These are phyloP conservation scores for Bipolaris gigantea DNA, from an alignment of 2,329 filamentous ascomycete genomes.

Conservation along the genomic window DNA sequence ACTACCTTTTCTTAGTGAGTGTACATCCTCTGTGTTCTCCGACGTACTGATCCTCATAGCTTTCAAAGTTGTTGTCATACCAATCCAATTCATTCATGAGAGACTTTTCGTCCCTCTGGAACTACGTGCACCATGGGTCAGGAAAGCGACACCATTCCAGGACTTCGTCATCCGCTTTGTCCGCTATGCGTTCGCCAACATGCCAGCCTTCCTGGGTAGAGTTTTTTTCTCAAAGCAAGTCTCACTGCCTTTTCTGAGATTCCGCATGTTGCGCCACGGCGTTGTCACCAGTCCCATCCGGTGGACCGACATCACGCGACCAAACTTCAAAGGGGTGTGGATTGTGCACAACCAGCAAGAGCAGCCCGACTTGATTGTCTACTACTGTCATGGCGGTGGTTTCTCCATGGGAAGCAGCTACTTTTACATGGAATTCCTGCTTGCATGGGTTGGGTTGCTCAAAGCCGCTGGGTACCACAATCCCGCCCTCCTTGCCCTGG, in stretches of 20 bases:
- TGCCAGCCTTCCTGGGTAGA: conserved; percentile 68
- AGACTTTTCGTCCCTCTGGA: conserved; percentile 54
- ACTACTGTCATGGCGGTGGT: conserved; percentile 81
- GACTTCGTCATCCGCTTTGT: conserved; percentile 77
- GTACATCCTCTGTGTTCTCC: background rate
- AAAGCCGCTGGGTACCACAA: conserved; percentile 68
- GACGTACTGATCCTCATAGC: conserved; percentile 35
- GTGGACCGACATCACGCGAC: conserved; percentile 63
- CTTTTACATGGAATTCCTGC: conserved; percentile 80
- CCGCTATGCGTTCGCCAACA: conserved; percentile 72
- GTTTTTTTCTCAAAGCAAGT: conserved; percentile 79
- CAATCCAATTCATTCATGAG: conserved; percentile 61
- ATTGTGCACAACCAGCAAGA: conserved; percentile 62
- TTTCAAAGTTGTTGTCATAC: conserved; percentile 59
- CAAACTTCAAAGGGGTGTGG: conserved; percentile 67
- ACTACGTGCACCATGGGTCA: conserved; percentile 64
- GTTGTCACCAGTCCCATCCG: conserved; percentile 63
- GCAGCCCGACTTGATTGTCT: conserved; percentile 75
- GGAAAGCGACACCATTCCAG: conserved; percentile 71
- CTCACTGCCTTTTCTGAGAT: conserved; percentile 71
- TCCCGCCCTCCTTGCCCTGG: conserved; percentile 76
- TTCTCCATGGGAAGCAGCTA: conserved; percentile 80
- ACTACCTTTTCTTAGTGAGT: conserved; percentile 70
- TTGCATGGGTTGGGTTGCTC: conserved; percentile 70
- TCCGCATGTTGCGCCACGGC: conserved; percentile 75